Conservation (phyloP, 73 alveolate genomes). For the Paraurostyla sp. region DNA sequence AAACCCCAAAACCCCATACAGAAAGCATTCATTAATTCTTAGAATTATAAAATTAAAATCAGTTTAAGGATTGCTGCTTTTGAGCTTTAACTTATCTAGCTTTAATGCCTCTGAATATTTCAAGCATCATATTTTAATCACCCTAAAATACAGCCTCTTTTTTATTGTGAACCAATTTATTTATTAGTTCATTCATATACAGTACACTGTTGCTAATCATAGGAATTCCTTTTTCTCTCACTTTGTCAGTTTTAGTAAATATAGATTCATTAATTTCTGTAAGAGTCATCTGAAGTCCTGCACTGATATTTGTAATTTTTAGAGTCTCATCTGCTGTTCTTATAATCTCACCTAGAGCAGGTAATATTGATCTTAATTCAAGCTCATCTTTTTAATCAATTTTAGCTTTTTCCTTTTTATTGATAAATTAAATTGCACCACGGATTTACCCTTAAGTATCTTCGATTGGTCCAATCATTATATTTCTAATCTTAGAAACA, state of each 20-base stretch:
- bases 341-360: conserved; percentile 49
- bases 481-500: background rate
- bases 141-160: conserved; percentile 44
- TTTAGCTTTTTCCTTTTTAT: background rate
- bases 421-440: conserved; percentile 23
- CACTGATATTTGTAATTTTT: background rate
- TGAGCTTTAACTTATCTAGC: too few relatives aligned
- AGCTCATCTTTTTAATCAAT: conserved; percentile 8
- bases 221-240: background rate
- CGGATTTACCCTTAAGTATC: conserved; percentile 11
- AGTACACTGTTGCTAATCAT: conserved; percentile 7
- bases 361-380: background rate
- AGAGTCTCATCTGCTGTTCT: conserved; percentile 43
- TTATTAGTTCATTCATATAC: conserved; percentile 11
- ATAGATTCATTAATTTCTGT: background rate
- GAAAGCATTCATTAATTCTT: too few relatives aligned
- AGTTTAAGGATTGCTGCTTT: too few relatives aligned
- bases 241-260: background rate
- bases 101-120: background rate
- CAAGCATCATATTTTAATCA: background rate
- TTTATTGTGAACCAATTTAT: background rate
- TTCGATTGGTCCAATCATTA: conserved; percentile 26
- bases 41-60: too few relatives aligned
- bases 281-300: background rate
- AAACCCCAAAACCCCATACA: too few relatives aligned